Conservation (phyloP, 495 filamentous ascomycete genomes). For the Lasiosphaeriaceae sp. region DNA sequence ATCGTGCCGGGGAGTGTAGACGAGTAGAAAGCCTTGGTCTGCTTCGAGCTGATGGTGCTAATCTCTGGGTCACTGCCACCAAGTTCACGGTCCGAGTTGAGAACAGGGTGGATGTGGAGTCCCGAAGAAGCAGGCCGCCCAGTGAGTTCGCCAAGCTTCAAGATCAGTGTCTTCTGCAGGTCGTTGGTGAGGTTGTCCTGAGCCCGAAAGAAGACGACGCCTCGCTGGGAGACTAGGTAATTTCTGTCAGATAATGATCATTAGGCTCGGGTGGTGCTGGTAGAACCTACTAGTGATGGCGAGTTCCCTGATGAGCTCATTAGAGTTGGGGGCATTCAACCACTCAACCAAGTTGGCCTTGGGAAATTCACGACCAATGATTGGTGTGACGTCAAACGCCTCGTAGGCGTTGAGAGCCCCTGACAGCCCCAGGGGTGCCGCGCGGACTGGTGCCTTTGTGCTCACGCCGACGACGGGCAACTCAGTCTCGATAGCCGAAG, state of each 20-base stretch:
- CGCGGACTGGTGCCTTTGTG: constrained; percentile 10
- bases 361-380: constrained; percentile 65
- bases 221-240: constrained; percentile 64
- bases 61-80: constrained; percentile 67
- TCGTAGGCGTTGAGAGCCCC: constrained; percentile 56
- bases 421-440: constrained; percentile 45
- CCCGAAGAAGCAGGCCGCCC: constrained; percentile 59
- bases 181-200: constrained; percentile 53
- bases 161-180: constrained; percentile 56
- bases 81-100: constrained; percentile 55
- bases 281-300: constrained; percentile 59
- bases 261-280: not conserved
- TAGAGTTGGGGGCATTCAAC: constrained; percentile 60
- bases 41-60: constrained; percentile 61
- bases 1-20: constrained; percentile 15
- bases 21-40: constrained; percentile 53
- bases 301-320: constrained; percentile 62
- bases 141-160: constrained; percentile 58
- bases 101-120: constrained; percentile 68
- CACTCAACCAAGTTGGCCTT: constrained; percentile 58
- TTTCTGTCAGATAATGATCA: not conserved
- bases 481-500: constrained; percentile 25
- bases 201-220: constrained; percentile 75
- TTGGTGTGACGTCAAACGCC: constrained; percentile 62
- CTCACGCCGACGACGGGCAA: constrained; percentile 2